Evolutionary conservation across 306 rosid species (phyloP).

Genomic region (Begonia masoniana): DNA sequence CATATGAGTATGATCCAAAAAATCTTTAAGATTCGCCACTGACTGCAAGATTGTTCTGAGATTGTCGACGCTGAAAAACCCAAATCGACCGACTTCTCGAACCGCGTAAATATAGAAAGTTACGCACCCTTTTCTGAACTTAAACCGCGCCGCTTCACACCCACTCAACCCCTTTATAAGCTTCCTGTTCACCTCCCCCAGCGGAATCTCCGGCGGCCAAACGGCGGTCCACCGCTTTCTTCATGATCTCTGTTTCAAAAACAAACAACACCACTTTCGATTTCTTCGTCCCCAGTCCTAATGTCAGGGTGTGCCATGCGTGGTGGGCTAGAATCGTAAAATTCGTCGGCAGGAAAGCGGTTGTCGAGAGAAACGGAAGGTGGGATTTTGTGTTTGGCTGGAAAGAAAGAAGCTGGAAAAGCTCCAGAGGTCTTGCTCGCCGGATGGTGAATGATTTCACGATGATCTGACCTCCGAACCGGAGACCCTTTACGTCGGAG

Average conservation of each 20-base stretch:
- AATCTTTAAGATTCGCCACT: constrained; percentile 78
- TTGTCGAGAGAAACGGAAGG: constrained; percentile 70
- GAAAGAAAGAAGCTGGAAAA: constrained; percentile 59
- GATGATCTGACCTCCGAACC: constrained; percentile 94
- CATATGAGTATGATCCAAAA: constrained; percentile 94
- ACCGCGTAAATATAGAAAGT: constrained; percentile 93
- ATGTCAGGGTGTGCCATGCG: constrained; percentile 91
- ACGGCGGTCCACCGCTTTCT: constrained; percentile 32
- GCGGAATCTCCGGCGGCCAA: constrained; percentile 80
- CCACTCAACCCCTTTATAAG: constrained; percentile 59
- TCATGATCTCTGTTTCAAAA: constrained; percentile 59
- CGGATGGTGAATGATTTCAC: constrained; percentile 89
- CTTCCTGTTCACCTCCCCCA: constrained; percentile 77
- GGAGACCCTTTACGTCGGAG: constrained; percentile 80
- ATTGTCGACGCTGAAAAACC: constrained; percentile 62
- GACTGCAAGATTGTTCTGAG: constrained; percentile 56
- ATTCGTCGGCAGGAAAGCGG: constrained; percentile 78
- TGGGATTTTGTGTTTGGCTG: constrained; percentile 37
- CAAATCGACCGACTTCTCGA: constrained; percentile 44
- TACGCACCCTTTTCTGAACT: constrained; percentile 86
- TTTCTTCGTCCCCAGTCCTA: constrained; percentile 90
- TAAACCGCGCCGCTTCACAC: constrained; percentile 84
- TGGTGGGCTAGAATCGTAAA: constrained; percentile 96
- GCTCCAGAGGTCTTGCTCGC: constrained; percentile 60
- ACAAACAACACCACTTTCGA: constrained; percentile 75